Evolutionary conservation across 1,284 basidiomycete genomes (phyloP), one percentile per base, ranked within the genome.

Genomic region (Cryptococcus sp.): DNA sequence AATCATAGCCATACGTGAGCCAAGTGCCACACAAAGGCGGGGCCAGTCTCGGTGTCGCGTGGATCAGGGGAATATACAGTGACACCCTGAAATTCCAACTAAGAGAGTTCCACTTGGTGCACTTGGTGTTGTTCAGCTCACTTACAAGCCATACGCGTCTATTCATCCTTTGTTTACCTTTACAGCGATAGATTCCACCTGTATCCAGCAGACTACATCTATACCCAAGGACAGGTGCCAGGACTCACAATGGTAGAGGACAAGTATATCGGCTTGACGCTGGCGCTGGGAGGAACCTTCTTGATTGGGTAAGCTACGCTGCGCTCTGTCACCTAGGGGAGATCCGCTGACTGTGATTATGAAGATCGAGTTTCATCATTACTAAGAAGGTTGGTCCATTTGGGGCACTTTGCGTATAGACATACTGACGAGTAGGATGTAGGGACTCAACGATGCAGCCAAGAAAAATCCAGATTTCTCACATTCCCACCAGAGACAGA

Each of bases 251-350:
- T 91, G 88, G 81, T 91, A 35, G 87, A 93, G 69, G 91, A 93
- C 79, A 94, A 91, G 81, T 93, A 91, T 76, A 92, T 96, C 57
- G 93, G 93, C 25, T 84, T 96, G 53, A 83, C 85, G 17, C 84
- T 97, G 55, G 93, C 93, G 48, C 80, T 95, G 57, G 87, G 88
- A 20, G 85, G 90, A 65, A 89, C 89, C n/a, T 72, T 90, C 27
- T 86, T 88, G 56, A 94, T 95, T 65, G 93, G 93, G 64, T 78
- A 46, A 64, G 73, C 30, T 13, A 15, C 40, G 23, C 25, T 45
- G 43, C 54, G n/a, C 25, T 30, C 57, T 51, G 22, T 41, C 20
- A 27, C 51, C 42, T 17, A 35, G 42, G 16, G 16, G 22, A 25
- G n/a, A 20, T 25, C n/a, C 40, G 48, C 60, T 55, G 16, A 59